Percentiles rank a stretch among this genome's conserved stretches.
These are phyloP conservation scores for Chenopodium berlandieri DNA, from an alignment of 148 eudicot genomes.

Conservation along the genomic window DNA sequence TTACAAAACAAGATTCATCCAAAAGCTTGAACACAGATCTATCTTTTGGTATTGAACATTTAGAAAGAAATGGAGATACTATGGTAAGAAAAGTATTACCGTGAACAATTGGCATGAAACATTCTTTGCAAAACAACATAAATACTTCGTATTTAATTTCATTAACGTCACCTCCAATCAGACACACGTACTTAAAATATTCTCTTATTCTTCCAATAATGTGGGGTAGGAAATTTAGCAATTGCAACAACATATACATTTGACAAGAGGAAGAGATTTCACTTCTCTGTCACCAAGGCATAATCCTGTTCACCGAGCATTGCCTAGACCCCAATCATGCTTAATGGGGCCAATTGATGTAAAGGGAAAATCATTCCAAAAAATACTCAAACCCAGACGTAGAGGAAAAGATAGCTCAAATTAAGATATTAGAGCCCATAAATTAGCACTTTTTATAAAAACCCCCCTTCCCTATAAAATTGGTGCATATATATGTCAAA, in stretches of 20 bases:
- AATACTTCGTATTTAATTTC: not conserved
- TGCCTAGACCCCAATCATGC: not conserved
- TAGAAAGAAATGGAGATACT: not conserved
- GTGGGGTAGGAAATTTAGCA: not conserved
- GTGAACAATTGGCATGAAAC: not conserved
- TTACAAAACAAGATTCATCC: not conserved
- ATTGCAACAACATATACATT: not conserved
- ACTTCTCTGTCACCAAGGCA: not conserved
- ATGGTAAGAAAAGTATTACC: not conserved
- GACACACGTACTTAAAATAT: not conserved
- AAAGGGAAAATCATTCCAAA: not conserved
- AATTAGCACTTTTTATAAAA: not conserved
- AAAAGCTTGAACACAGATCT: not conserved
- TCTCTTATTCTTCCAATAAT: not conserved
- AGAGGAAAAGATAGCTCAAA: constrained; percentile 4
- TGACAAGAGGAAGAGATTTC: not conserved
- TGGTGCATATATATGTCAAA: not conserved
- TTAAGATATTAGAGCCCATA: not conserved
- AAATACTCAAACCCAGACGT: no score
- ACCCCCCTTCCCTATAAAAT: not conserved
- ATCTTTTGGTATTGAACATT: not conserved
- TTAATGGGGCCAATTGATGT: not conserved
- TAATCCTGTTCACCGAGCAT: not conserved
- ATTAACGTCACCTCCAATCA: not conserved
- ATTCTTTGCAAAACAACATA: not conserved